Evolutionary conservation across 2,329 filamentous ascomycete species (phyloP).

Genomic region (Saccharata proteae): DNA sequence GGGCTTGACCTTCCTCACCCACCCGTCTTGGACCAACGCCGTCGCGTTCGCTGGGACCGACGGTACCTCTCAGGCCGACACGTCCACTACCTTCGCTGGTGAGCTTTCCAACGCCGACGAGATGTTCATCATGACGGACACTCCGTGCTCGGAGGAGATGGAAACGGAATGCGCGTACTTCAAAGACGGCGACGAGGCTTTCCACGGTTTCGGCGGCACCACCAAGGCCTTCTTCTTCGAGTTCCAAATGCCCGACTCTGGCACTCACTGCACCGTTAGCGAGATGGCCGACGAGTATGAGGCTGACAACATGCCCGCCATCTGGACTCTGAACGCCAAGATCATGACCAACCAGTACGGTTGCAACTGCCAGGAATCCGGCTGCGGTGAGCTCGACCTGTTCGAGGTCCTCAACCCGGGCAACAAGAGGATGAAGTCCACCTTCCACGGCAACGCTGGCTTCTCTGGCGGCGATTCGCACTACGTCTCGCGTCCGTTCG

Average conservation of each 20-base stretch:
- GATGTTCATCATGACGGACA: constrained; percentile 23
- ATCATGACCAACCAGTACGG: constrained; percentile 62
- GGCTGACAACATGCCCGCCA: constrained; percentile 40
- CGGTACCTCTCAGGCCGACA: constrained; percentile 33
- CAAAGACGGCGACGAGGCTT: constrained; percentile 8
- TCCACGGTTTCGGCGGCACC: constrained; percentile 54
- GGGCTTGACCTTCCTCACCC: constrained; percentile 6
- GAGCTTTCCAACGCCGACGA: constrained; percentile 24
- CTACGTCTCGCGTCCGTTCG: constrained; percentile 56
- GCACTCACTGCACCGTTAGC: constrained; percentile 30
- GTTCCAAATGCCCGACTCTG: constrained; percentile 58
- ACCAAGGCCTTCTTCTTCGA: constrained; percentile 64
- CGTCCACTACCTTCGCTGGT: constrained; percentile 39
- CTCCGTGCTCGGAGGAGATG: constrained; percentile 25
- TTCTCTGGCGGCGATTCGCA: constrained; percentile 54
- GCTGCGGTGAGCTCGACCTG: constrained; percentile 66
- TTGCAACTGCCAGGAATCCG: constrained; percentile 61
- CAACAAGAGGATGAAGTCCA: constrained; percentile 55
- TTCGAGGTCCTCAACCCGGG: constrained; percentile 58
- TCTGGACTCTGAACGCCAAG: constrained; percentile 64
- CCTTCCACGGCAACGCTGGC: constrained; percentile 47
- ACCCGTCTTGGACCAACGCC: not conserved
- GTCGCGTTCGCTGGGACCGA: constrained; percentile 16
- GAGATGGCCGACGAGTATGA: constrained; percentile 21
- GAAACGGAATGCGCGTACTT: constrained; percentile 8